A percentile compares a stretch with the other conserved stretches of the same genome.
Conservation (phyloP, 306 rosid genomes). For the Quercus gilva region DNA sequence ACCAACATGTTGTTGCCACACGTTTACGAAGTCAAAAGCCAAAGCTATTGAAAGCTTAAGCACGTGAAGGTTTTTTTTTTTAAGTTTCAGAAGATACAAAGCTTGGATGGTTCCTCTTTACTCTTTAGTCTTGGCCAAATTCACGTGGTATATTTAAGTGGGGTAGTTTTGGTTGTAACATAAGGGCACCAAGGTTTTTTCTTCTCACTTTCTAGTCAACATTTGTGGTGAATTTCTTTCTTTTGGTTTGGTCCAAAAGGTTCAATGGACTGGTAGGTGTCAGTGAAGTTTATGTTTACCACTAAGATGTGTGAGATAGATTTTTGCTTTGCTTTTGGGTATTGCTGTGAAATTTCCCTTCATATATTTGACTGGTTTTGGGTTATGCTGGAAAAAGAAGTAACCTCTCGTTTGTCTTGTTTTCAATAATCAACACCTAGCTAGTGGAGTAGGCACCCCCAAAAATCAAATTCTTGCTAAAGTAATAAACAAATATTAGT, state of each 20-base stretch:
- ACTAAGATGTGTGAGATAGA: neutral
- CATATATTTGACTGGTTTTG: neutral
- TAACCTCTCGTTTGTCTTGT: neutral
- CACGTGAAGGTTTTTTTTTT: slow-evolving; percentile 25
- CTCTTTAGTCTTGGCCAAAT: neutral
- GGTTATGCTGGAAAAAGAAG: too few relatives aligned
- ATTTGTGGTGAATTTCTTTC: neutral
- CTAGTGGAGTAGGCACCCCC: neutral
- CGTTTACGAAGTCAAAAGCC: slow-evolving; percentile 26
- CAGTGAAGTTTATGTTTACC: neutral
- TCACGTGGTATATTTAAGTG: neutral
- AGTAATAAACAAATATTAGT: too few relatives aligned
- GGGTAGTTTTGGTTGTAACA: neutral
- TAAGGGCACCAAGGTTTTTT: too few relatives aligned
- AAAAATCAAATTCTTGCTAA: neutral
- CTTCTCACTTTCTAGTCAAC: slow-evolving; percentile 15
- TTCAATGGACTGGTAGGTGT: neutral
- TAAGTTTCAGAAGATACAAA: neutral
- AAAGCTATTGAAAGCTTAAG: neutral
- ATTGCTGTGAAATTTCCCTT: slow-evolving; percentile 20
- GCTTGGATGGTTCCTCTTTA: slow-evolving; percentile 23
- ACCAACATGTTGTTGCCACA: slow-evolving; percentile 15
- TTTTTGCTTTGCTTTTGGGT: neutral
- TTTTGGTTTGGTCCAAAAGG: slow-evolving; percentile 7
- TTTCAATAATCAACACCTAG: neutral